These are phyloP conservation scores for Chalara sp. DNA, from an alignment of 2,329 filamentous ascomycete species.

Conservation along the genomic window DNA sequence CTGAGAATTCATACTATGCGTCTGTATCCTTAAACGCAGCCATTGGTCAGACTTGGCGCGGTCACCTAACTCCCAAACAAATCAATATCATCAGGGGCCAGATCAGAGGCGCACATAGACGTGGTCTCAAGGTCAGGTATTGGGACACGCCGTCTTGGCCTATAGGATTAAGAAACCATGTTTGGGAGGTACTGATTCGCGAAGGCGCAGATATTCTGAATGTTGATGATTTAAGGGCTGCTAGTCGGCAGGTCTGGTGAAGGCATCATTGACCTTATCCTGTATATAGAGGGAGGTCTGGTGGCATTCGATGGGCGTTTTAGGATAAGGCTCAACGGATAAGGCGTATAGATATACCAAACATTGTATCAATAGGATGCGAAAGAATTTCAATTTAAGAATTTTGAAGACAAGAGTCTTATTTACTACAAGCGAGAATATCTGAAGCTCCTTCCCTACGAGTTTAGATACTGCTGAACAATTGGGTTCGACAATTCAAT, in stretches of 20 bases:
- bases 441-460: no score
- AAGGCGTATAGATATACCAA: no score
- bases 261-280: no score
- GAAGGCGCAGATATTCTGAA: slow-evolving; percentile 56
- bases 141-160: slow-evolving; percentile 57
- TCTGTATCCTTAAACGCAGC: slow-evolving; percentile 47
- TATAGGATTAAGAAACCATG: slow-evolving; percentile 41
- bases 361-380: no score
- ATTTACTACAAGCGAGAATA: no score
- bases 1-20: slow-evolving; percentile 59
- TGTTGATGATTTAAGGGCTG: slow-evolving; percentile 49
- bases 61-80: slow-evolving; percentile 39
- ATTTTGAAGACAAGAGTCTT: no score
- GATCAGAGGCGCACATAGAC: slow-evolving; percentile 38
- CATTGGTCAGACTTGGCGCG: slow-evolving; percentile 44
- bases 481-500: no score
- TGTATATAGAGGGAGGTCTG: no score
- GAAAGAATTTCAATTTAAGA: no score
- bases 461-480: no score
- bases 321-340: no score
- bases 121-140: slow-evolving; percentile 50
- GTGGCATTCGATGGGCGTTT: no score
- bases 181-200: slow-evolving; percentile 49
- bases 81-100: slow-evolving; percentile 37
- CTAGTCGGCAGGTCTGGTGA: slow-evolving; percentile 18